These are phyloP conservation scores for Aspergillus fructus DNA, from an alignment of 2,329 filamentous ascomycete species.

Conservation along the genomic window DNA sequence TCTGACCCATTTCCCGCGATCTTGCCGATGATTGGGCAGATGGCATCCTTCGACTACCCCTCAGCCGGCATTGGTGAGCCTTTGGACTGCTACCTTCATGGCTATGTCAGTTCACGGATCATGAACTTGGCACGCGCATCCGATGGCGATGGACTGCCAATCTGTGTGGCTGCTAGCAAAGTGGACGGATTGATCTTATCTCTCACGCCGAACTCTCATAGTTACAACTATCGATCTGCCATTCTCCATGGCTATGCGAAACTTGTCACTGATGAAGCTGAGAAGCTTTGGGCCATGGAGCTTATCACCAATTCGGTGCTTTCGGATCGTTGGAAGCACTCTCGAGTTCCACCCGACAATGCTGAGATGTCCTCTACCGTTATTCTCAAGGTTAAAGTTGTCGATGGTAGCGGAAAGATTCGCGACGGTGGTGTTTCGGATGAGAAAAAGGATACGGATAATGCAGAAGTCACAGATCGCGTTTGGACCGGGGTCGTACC, in stretches of 20 bases:
- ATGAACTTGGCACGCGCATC: conserved; percentile 61
- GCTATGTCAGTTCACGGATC: conserved; percentile 76
- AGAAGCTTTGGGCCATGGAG: conserved; percentile 76
- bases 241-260: conserved; percentile 73
- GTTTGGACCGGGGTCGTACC: conserved; percentile 65
- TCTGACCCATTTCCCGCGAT: conserved; percentile 70
- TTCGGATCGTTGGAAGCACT: conserved; percentile 66
- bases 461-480: conserved; percentile 46
- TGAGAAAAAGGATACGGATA: conserved; percentile 55
- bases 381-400: conserved; percentile 67
- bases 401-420: conserved; percentile 73
- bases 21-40: conserved; percentile 82
- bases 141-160: conserved; percentile 59
- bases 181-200: conserved; percentile 78
- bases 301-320: conserved; percentile 75
- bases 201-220: conserved; percentile 76
- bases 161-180: conserved; percentile 71
- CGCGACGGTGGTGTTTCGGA: conserved; percentile 65
- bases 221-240: conserved; percentile 83
- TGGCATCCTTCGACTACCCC: conserved; percentile 68
- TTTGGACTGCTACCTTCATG: conserved; percentile 77
- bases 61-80: conserved; percentile 62
- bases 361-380: conserved; percentile 74
- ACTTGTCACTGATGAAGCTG: conserved; percentile 64
- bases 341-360: conserved; percentile 67